These are phyloP conservation scores for Lentinus tigrinus DNA, from an alignment of 768 basidiomycete genomes.

Conservation along the genomic window DNA sequence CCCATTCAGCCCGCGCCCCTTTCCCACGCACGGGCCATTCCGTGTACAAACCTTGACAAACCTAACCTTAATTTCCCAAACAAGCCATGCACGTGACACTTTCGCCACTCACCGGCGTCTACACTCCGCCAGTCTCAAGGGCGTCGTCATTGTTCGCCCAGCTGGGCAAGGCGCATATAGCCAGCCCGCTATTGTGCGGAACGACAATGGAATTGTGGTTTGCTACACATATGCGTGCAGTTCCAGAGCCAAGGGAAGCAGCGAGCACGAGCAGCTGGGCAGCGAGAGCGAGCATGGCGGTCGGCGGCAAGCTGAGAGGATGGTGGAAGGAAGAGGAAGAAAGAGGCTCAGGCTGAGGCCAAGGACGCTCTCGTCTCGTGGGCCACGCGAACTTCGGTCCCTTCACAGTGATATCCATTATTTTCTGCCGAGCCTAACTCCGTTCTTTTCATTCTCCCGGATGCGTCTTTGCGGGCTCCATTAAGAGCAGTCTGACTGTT, in stretches of 20 bases:
- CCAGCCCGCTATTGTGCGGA: slow-evolving; percentile 3
- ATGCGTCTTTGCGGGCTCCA: background rate
- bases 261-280: background rate
- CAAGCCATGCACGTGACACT: slow-evolving; percentile 30
- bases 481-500: background rate
- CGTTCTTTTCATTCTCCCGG: slow-evolving; percentile 9
- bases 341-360: slow-evolving; percentile 13
- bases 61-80: slow-evolving; percentile 34
- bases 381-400: slow-evolving; percentile 26
- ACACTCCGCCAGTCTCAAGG: slow-evolving; percentile 3
- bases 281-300: slow-evolving; percentile 1
- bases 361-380: slow-evolving; percentile 15
- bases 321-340: slow-evolving; percentile 19
- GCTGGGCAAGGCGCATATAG: slow-evolving; percentile 12
- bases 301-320: slow-evolving; percentile 4
- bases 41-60: slow-evolving; percentile 27
- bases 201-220: background rate
- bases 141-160: slow-evolving; percentile 23
- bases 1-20: slow-evolving; percentile 32
- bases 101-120: slow-evolving; percentile 15
- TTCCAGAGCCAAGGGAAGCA: too few relatives aligned
- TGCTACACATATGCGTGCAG: too few relatives aligned
- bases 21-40: slow-evolving; percentile 46
- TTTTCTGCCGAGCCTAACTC: slow-evolving; percentile 13
- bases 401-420: slow-evolving; percentile 24